phyloP scores from a whole-genome alignment of 164 flowering plant genomes.

The Vitis riparia region DNA sequence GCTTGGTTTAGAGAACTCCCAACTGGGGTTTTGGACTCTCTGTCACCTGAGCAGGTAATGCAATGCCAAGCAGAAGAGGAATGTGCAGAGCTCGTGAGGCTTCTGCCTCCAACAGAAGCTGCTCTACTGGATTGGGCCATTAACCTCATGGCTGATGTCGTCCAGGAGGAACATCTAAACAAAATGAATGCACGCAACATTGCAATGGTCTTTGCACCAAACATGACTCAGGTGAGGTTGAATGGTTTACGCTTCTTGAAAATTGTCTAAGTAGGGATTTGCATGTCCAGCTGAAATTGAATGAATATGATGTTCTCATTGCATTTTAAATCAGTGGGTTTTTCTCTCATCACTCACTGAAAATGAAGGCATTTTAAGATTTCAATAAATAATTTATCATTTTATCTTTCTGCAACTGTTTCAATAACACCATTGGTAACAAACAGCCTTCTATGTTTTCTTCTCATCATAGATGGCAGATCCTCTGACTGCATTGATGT shows the following conservation, averaged over 20 bases:
- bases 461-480: slow-evolving; percentile 71
- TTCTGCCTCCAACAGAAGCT: slow-evolving; percentile 75
- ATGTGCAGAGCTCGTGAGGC: slow-evolving; percentile 56
- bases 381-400: too few relatives aligned
- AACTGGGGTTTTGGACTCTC: slow-evolving; percentile 71
- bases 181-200: slow-evolving; percentile 88
- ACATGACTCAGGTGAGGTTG: slow-evolving; percentile 71
- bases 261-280: too few relatives aligned
- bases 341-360: too few relatives aligned
- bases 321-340: too few relatives aligned
- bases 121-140: slow-evolving; percentile 85
- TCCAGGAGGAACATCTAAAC: slow-evolving; percentile 62
- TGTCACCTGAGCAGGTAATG: slow-evolving; percentile 77
- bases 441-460: not conserved
- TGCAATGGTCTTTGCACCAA: slow-evolving; percentile 88
- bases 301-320: too few relatives aligned
- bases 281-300: too few relatives aligned
- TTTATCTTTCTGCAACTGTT: too few relatives aligned
- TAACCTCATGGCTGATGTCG: slow-evolving; percentile 92
- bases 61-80: slow-evolving; percentile 76
- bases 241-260: not conserved
- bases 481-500: slow-evolving; percentile 85
- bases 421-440: not conserved
- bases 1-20: slow-evolving; percentile 96
- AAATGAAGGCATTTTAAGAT: too few relatives aligned